These are phyloP conservation scores for Leptodontidium sp. DNA, from an alignment of 2,329 filamentous ascomycete genomes.

Conservation along the genomic window DNA sequence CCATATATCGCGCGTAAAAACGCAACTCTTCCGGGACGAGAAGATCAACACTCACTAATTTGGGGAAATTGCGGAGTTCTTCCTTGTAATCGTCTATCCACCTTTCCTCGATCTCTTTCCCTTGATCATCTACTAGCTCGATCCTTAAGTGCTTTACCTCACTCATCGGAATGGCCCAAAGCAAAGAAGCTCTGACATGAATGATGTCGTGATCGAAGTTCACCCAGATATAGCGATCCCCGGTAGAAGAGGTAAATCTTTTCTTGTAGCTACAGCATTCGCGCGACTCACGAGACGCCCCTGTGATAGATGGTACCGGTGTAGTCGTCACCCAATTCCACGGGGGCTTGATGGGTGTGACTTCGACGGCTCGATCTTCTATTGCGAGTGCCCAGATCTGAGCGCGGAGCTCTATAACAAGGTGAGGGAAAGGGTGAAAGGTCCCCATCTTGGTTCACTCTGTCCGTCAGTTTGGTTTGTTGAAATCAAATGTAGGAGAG, in stretches of 20 bases:
- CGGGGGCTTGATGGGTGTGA: neutral
- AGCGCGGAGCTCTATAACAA: neutral
- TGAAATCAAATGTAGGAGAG: too few relatives aligned
- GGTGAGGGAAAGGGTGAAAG: slow-evolving; percentile 3
- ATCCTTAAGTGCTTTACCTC: neutral
- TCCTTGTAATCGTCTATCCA: neutral
- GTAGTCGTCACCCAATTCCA: neutral
- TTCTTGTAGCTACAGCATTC: neutral
- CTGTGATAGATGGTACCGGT: neutral
- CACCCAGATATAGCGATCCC: neutral
- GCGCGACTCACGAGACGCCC: neutral
- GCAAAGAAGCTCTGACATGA: neutral
- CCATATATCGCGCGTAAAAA: neutral
- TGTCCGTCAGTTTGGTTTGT: neutral
- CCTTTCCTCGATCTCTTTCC: neutral
- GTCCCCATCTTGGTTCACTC: neutral
- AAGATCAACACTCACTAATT: neutral
- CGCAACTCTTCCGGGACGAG: neutral
- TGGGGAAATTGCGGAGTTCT: neutral
- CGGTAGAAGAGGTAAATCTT: neutral
- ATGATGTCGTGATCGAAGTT: slow-evolving; percentile 15
- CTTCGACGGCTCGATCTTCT: neutral
- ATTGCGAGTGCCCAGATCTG: slow-evolving; percentile 11
- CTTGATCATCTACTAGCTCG: neutral
- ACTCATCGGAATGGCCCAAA: neutral